A percentile compares a stretch with the other conserved stretches of the same genome.
These are phyloP conservation scores for Botrytis byssoidea DNA, from an alignment of 2,329 filamentous ascomycete genomes.

Conservation along the genomic window DNA sequence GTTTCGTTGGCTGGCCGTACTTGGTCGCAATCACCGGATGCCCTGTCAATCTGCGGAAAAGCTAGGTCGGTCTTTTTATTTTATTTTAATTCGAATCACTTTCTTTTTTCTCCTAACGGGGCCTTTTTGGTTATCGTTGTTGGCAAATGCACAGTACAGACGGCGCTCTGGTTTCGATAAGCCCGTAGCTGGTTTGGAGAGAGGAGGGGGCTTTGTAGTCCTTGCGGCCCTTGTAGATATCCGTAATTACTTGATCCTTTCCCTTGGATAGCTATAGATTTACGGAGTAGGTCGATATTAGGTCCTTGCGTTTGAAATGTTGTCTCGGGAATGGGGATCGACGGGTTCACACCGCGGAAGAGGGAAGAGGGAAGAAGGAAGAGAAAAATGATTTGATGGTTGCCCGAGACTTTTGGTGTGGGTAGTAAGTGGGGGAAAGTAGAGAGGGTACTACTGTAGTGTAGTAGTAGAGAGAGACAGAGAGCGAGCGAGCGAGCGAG, in stretches of 20 bases:
- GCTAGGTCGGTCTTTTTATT: constrained; percentile 1
- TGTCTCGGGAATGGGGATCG: constrained; percentile 12
- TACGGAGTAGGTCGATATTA: constrained; percentile 4
- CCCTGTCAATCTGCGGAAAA: constrained; percentile 8
- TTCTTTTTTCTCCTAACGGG: neutral
- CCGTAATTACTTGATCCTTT: constrained; percentile 4
- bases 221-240: constrained; percentile 8
- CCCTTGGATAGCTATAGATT: constrained; percentile 7
- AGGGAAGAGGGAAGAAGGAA: constrained; percentile 1
- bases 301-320: constrained; percentile 15
- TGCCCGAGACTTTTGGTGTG: constrained; percentile 9
- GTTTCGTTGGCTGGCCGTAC: neutral
- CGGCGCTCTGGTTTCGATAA: constrained; percentile 16
- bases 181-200: constrained; percentile 4
- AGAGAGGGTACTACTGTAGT: neutral
- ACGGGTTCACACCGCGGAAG: constrained; percentile 16
- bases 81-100: neutral
- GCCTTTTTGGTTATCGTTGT: constrained; percentile 11
- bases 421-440: constrained; percentile 7
- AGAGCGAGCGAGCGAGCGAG: neutral
- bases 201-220: constrained; percentile 13
- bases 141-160: constrained; percentile 14
- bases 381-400: constrained; percentile 6
- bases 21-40: constrained; percentile 11
- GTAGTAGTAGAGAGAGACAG: neutral